A percentile compares a stretch with the other conserved stretches of the same genome.
These are phyloP conservation scores for Malus fusca DNA, from an alignment of 306 rosid species.

Conservation along the genomic window DNA sequence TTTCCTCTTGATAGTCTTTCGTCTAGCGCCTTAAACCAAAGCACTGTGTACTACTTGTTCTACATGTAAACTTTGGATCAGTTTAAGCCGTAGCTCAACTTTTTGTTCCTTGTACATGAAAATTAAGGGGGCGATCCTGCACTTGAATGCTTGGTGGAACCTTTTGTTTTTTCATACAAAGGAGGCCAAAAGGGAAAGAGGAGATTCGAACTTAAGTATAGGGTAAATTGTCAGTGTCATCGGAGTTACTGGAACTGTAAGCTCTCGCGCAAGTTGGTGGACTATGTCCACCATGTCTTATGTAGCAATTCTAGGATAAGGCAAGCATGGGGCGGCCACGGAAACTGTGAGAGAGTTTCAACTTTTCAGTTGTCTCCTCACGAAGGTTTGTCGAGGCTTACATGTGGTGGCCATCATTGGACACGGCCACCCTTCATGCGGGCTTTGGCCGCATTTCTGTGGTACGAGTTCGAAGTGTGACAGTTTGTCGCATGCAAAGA, in stretches of 20 bases:
- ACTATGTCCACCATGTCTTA: neutral
- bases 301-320: neutral
- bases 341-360: neutral
- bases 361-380: neutral
- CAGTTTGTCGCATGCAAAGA: neutral
- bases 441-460: neutral
- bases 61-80: neutral
- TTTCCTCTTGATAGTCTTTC: neutral
- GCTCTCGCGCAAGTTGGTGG: neutral
- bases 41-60: neutral
- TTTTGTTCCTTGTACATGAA: neutral
- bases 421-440: neutral
- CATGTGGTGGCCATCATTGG: slow-evolving; percentile 1
- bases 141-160: neutral
- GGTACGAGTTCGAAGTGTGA: neutral
- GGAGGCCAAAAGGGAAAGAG: neutral
- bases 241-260: neutral
- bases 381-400: neutral
- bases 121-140: neutral
- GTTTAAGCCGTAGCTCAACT: neutral
- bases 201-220: neutral
- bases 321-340: neutral
- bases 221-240: neutral
- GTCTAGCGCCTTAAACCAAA: neutral
- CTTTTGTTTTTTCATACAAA: neutral